Evolutionary conservation across 2,329 filamentous ascomycete genomes (phyloP), one percentile per base, ranked within the genome.

Genomic region (Arthrobotrys musiformis): DNA sequence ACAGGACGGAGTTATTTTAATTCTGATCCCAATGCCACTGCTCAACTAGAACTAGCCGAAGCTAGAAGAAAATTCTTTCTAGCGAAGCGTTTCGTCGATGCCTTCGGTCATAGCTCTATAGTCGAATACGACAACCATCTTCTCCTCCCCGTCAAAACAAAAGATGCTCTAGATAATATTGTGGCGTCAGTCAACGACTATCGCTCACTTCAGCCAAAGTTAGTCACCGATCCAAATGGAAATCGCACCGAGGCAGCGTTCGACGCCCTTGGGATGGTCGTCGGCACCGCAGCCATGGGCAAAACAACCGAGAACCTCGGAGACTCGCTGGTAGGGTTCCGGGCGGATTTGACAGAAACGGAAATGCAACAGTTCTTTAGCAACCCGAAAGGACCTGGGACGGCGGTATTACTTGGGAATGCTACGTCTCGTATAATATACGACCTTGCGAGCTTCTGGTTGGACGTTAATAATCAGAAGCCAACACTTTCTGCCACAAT

Each of bases 141-240:
- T 7, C 46, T 66, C n/a, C 17, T 26, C 4, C 44, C 46, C 9
- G 28, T 26, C 4, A 15, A 19, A 1, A 42, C 44, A 9, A 66
- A 26, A 22, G 54, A 70, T 40, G 52, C 66, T 0, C 28, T 54
- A 2, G 33, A 42, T 7, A 70, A 63, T 35, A 42, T n/a, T 7
- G 33, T 52, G 4, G n/a, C 8, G 7, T 46, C 13, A 1, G 35
- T 19, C 3, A 35, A 33, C 9, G 42, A 70, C 26, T 70, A 70
- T 17, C 56, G 67, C 1, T 4, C 46, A 1, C 15, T 26, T 15
- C 37, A 63, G 2, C 67, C 56, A 37, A 42, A 28, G 13, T 3
- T 19, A 1, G 15, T 70, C 1, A 63, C 40, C 2, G 56, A 70
- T 37, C 8, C n/a, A 11, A 70, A 70, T 46, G 67, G 56, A 1